Evolutionary conservation across 2,329 filamentous ascomycete genomes (phyloP).

Genomic region (Pseudocercospora ulei): DNA sequence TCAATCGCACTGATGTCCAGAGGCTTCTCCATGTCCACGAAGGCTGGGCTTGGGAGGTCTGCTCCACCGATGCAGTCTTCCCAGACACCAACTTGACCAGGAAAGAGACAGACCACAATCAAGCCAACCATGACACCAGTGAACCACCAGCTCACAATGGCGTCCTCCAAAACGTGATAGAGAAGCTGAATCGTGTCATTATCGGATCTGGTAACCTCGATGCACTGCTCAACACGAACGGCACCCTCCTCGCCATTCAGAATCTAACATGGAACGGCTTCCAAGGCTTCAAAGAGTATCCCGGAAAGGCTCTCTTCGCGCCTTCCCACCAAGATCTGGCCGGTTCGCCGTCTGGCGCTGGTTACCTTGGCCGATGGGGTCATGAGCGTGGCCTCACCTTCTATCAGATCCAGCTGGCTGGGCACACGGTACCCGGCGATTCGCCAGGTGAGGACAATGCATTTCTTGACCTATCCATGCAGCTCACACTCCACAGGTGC

Average conservation of each 20-base stretch:
- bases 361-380: constrained; percentile 16
- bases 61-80: constrained; percentile 17
- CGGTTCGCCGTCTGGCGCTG: constrained; percentile 27
- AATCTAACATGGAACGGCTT: constrained; percentile 31
- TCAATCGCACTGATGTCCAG: constrained; percentile 33
- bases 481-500: constrained; percentile 35
- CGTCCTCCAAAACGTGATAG: constrained; percentile 26
- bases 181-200: constrained; percentile 32
- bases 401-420: constrained; percentile 25
- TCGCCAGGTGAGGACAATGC: constrained; percentile 31
- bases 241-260: constrained; percentile 27
- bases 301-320: constrained; percentile 52
- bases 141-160: constrained; percentile 19
- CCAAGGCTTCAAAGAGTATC: constrained; percentile 27
- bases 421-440: constrained; percentile 33
- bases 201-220: constrained; percentile 28
- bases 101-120: neutral
- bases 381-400: constrained; percentile 29
- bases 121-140: constrained; percentile 4
- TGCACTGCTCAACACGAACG: constrained; percentile 27
- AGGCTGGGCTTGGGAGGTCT: constrained; percentile 26
- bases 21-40: constrained; percentile 31
- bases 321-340: constrained; percentile 50
- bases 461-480: no score
- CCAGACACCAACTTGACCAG: constrained; percentile 4